phyloP scores from a whole-genome alignment of 208 protist species.

The Acanthamoeba castellanii region DNA sequence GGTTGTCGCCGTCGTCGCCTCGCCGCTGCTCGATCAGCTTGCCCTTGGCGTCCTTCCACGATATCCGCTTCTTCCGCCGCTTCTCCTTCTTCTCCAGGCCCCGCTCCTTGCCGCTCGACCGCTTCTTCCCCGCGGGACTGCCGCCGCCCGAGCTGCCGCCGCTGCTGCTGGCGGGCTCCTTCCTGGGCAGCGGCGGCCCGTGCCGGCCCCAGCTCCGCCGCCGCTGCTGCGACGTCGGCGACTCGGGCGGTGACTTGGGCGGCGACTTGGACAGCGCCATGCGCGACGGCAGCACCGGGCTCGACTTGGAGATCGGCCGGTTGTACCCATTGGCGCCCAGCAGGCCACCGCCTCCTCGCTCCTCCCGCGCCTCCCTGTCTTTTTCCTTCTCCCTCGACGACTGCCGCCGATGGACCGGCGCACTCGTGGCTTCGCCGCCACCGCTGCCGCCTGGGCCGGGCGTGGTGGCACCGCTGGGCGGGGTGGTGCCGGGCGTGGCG shows the following conservation, averaged over 20 bases:
- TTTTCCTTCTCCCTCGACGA: not conserved
- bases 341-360: not conserved
- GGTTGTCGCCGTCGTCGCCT: not conserved
- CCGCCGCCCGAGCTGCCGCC: not conserved
- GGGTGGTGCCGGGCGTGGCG: not conserved
- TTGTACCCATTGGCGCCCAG: not conserved
- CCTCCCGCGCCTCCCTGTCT: not conserved
- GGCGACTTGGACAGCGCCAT: not conserved
- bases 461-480: not conserved
- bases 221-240: not conserved
- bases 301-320: slow-evolving; percentile 7
- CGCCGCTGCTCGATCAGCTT: slow-evolving; percentile 12
- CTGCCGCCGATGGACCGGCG: not conserved
- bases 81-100: not conserved
- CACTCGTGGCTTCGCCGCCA: not conserved
- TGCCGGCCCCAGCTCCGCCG: not conserved
- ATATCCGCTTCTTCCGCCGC: slow-evolving; percentile 5
- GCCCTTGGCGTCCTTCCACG: slow-evolving; percentile 3
- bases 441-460: not conserved
- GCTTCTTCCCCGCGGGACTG: not conserved
- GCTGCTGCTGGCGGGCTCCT: not conserved
- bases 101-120: not conserved
- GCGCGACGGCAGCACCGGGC: not conserved
- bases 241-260: not conserved
- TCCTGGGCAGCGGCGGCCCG: not conserved